A percentile compares a stretch with the other conserved stretches of the same genome.
phyloP scores from a whole-genome alignment of 140 eudicot species.

The Stevia rebaudiana region DNA sequence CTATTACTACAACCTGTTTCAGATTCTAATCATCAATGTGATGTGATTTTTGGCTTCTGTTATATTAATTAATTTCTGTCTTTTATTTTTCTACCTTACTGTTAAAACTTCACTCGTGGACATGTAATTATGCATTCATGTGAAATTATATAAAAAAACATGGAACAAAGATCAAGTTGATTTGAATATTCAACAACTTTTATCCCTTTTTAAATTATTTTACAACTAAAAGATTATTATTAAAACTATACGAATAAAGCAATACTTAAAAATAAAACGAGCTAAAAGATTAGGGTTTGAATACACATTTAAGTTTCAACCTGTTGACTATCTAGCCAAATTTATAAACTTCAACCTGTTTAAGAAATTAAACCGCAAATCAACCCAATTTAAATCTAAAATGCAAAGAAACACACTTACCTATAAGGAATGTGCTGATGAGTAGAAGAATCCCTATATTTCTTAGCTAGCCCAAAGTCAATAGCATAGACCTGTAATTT shows the following conservation, averaged over 20 bases:
- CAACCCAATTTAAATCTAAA: neutral
- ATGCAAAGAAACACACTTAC: constrained; percentile 28
- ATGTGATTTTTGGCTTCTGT: neutral
- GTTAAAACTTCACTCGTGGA: neutral
- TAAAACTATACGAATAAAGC: neutral
- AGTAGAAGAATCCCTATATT: constrained; percentile 71
- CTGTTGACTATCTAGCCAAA: neutral
- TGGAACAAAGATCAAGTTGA: neutral
- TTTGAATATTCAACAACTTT: neutral
- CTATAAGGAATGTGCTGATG: constrained; percentile 88
- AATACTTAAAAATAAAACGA: neutral
- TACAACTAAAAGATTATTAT: neutral
- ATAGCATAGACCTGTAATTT: constrained; percentile 60
- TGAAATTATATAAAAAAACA: too few species aligned
- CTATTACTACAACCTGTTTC: neutral
- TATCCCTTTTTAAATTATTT: neutral
- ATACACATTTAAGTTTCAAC: neutral
- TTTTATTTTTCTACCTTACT: neutral
- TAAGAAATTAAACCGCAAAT: neutral
- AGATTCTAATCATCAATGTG: neutral
- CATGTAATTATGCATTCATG: neutral
- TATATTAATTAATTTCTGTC: neutral
- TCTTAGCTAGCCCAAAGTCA: constrained; percentile 94
- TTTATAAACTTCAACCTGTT: neutral
- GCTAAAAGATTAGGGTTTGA: neutral